phyloP scores from a whole-genome alignment of 1,284 basidiomycete genomes.

The Gomphus bonarii region DNA sequence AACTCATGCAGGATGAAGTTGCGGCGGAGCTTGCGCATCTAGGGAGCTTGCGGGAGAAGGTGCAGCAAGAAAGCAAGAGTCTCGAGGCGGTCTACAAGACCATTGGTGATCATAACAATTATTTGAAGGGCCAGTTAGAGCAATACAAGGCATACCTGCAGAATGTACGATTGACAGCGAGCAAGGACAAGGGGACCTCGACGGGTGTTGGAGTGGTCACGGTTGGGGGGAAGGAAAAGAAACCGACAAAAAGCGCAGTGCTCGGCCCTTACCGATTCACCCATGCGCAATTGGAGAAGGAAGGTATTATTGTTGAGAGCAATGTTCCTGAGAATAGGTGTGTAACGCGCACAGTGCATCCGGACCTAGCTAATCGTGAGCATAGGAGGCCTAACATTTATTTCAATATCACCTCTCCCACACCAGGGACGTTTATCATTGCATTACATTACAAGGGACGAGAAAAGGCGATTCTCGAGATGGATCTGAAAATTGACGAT shows the following conservation, averaged over 20 bases:
- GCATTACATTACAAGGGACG: constrained; percentile 97
- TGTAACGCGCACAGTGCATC: constrained; percentile 21
- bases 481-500: constrained; percentile 99
- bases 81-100: constrained; percentile 98
- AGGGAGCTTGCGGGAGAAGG: constrained; percentile 94
- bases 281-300: constrained; percentile 96
- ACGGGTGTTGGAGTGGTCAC: constrained; percentile 92
- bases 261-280: constrained; percentile 96
- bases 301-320: constrained; percentile 98
- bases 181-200: constrained; percentile 75
- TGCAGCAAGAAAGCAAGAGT: constrained; percentile 83
- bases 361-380: constrained; percentile 2
- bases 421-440: constrained; percentile 97
- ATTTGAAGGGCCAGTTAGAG: constrained; percentile 91
- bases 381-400: constrained; percentile 90
- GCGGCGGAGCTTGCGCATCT: constrained; percentile 90
- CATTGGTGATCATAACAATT: constrained; percentile 98
- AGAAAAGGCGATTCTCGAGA: constrained; percentile 99
- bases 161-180: constrained; percentile 87
- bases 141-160: constrained; percentile 99
- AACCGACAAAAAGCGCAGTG: constrained; percentile 73
- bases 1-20: constrained; percentile 96
- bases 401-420: constrained; percentile 97
- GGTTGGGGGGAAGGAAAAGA: constrained; percentile 96
- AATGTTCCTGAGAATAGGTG: constrained; percentile 97